Evolutionary conservation across 129 eudicot species (phyloP).

Genomic region (Daucus carota): DNA sequence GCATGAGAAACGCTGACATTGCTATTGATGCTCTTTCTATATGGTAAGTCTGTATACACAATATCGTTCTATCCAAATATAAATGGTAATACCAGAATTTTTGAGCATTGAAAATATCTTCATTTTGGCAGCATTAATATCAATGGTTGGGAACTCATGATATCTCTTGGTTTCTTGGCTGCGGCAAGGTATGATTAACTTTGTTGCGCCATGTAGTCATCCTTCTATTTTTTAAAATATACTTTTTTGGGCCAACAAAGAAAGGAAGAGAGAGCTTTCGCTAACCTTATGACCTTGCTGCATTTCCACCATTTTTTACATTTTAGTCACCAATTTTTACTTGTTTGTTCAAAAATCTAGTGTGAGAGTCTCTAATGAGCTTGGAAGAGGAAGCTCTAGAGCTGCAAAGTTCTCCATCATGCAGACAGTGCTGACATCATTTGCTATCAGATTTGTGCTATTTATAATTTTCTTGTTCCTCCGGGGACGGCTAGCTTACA

Average conservation of each 20-base stretch:
- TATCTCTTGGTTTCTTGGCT: constrained; percentile 41
- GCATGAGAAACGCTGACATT: constrained; percentile 32
- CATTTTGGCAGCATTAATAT: constrained; percentile 38
- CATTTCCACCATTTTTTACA: background rate
- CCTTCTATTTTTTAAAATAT: background rate
- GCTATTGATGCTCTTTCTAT: constrained; percentile 9
- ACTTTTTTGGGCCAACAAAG: background rate
- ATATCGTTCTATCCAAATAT: background rate
- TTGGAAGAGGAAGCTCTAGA: constrained; percentile 38
- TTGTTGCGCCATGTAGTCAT: background rate
- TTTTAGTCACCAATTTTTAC: background rate
- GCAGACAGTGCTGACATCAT: constrained; percentile 26
- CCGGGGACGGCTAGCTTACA: constrained; percentile 29
- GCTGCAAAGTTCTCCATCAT: constrained; percentile 40
- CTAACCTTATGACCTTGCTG: background rate
- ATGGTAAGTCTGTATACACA: background rate
- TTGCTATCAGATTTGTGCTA: constrained; percentile 30
- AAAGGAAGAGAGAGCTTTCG: background rate
- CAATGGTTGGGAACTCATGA: constrained; percentile 45
- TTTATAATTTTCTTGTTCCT: constrained; percentile 35
- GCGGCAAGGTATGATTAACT: constrained; percentile 19
- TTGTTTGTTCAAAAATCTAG: constrained; percentile 8
- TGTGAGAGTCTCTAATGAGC: constrained; percentile 50
- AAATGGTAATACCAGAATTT: background rate
- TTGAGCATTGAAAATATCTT: background rate